phyloP scores from a whole-genome alignment of 2,329 filamentous ascomycete genomes.

The Tolypocladium sp. region DNA sequence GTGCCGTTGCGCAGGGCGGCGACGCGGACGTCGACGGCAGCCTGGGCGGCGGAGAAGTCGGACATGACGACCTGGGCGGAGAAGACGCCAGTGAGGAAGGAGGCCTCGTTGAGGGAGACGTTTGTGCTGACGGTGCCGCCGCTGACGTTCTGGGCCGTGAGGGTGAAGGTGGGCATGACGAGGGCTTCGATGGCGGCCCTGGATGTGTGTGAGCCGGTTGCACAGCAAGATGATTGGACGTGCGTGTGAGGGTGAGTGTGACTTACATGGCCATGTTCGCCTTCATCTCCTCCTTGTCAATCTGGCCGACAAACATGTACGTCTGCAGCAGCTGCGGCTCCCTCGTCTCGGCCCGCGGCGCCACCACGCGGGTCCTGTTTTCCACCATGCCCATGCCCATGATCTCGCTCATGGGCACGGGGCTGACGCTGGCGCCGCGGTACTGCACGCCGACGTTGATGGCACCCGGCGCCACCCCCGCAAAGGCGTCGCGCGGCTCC shows the following conservation, averaged over 20 bases:
- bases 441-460: slow-evolving; percentile 48
- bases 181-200: slow-evolving; percentile 52
- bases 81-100: slow-evolving; percentile 64
- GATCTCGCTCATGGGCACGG: slow-evolving; percentile 14
- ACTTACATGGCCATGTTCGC: slow-evolving; percentile 53
- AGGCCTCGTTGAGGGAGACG: slow-evolving; percentile 60
- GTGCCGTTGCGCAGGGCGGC: slow-evolving; percentile 38
- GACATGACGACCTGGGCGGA: slow-evolving; percentile 47
- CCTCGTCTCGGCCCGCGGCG: neutral
- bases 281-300: slow-evolving; percentile 48
- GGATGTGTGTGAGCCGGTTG: neutral
- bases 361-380: slow-evolving; percentile 5
- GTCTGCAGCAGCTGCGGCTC: slow-evolving; percentile 44
- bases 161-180: slow-evolving; percentile 58
- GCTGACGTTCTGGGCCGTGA: slow-evolving; percentile 45
- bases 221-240: neutral
- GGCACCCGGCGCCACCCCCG: slow-evolving; percentile 38
- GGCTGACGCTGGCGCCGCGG: slow-evolving; percentile 34
- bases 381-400: slow-evolving; percentile 14
- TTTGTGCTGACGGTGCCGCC: slow-evolving; percentile 50
- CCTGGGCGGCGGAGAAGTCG: slow-evolving; percentile 35
- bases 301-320: slow-evolving; percentile 60
- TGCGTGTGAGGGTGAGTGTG: neutral
- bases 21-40: slow-evolving; percentile 39
- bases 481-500: slow-evolving; percentile 43